Base-by-base conservation (phyloP, 2,329 filamentous ascomycete genomes). In the Pseudopithomyces maydicus region DNA sequence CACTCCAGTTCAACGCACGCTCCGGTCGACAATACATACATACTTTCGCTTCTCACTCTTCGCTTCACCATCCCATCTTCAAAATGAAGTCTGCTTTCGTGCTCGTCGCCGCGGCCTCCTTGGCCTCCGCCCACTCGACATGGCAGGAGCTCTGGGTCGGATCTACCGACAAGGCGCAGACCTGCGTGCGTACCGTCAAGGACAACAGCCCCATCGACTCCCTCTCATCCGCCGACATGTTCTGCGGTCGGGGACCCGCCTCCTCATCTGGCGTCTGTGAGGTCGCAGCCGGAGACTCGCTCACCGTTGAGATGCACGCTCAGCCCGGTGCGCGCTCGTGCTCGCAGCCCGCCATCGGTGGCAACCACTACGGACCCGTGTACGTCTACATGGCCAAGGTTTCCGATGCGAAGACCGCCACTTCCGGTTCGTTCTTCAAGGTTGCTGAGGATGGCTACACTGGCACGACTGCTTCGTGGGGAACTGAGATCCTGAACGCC, bases 361-460 rank as follows among this genome's bases (percentile, higher is more conserved):
- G 73, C 14, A 72, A 71, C 59, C 74, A 76, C 65, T 75, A 73
- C 61, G 74, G 74, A 23, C 74, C 73, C 10, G 73, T 75, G 20
- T 56, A 74, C 6, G 54, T 74, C 39, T 75, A 74, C 66, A 76
- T 76, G 74, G 73, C 71, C 47, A 76, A 76, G 58, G 73, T 76
- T 11, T 50, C 58, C 1, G 73, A 75, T 55, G 74, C 74, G 5
- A 74, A 62, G 50, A 71, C 69, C 7, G 71, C 73, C 0, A 67
- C 55, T 5, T 64, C 58, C 0, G 73, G 58, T 5, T 74, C 72
- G 2, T 75, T 71, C 58, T 75, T 75, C 71, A 75, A 75, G 63
- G 72, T 75, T 26, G 73, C 71, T 20, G 73, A 74, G 49, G 72
- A 75, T 39, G 72, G 72, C 20, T 74, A 74, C 66, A 69, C 65